A percentile compares a stretch with the other conserved stretches of the same genome.
Conservation (phyloP, 78 protist genomes). For the Polysphondylium violaceum region DNA sequence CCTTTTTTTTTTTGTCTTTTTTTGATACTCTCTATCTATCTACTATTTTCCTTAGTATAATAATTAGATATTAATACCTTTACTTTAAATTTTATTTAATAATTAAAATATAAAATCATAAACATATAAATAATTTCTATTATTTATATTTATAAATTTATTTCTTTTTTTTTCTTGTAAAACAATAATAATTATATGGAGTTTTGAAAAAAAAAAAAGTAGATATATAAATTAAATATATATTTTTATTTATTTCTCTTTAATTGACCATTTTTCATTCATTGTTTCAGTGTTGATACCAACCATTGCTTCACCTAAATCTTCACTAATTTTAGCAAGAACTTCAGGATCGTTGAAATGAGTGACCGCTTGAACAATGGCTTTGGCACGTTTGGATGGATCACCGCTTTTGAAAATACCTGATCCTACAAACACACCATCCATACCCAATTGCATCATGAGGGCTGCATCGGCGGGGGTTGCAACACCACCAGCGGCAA, state of each 20-base stretch:
- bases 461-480: constrained; percentile 98
- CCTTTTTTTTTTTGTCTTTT: no score
- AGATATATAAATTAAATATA: no score
- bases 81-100: no score
- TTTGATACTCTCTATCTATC: no score
- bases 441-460: constrained; percentile 98
- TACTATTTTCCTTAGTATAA: no score
- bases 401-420: constrained; percentile 96
- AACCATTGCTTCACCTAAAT: constrained; percentile 93
- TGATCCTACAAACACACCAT: constrained; percentile 97
- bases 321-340: constrained; percentile 86
- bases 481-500: constrained; percentile 98
- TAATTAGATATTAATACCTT: not conserved
- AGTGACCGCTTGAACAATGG: constrained; percentile 97
- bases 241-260: constrained; percentile 39
- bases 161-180: no score
- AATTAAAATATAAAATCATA: not conserved
- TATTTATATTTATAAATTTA: no score
- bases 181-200: not conserved
- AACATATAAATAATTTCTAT: no score
- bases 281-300: constrained; percentile 87
- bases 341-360: constrained; percentile 90
- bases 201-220: not conserved
- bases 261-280: constrained; percentile 53
- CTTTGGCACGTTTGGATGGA: constrained; percentile 94